phyloP scores from a whole-genome alignment of 2,329 filamentous ascomycete genomes.

The Colletotrichum sp. region DNA sequence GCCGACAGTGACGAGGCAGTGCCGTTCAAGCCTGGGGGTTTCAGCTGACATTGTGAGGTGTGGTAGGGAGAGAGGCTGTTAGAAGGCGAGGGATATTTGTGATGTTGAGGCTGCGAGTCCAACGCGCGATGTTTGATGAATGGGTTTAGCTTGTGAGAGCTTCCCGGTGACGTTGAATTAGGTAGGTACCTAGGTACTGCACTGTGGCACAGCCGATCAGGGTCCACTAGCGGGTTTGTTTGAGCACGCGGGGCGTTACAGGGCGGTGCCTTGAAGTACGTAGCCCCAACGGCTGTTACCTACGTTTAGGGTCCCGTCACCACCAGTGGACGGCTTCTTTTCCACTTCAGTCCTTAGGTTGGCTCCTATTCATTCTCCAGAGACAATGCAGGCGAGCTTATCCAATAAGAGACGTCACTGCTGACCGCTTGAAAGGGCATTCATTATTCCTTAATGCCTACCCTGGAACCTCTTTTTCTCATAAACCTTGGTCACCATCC shows the following conservation, averaged over 20 bases:
- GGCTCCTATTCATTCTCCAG: not conserved
- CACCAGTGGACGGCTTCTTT: not conserved
- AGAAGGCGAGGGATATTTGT: not conserved
- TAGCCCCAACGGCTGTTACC: not conserved
- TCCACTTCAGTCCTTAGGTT: not conserved
- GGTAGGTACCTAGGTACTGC: not conserved
- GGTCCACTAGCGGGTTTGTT: not conserved
- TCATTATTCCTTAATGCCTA: not conserved
- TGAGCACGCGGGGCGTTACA: not conserved
- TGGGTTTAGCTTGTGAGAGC: not conserved
- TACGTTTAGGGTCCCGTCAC: not conserved
- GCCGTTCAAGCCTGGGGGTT: slow-evolving; percentile 25
- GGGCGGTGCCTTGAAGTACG: not conserved
- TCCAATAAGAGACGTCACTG: not conserved
- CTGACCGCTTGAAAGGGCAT: not conserved
- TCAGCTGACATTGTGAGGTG: not conserved
- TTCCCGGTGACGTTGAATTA: not conserved
- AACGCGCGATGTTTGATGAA: not conserved
- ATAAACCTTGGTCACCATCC: slow-evolving; percentile 22
- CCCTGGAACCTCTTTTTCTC: slow-evolving; percentile 26
- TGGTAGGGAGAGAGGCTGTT: not conserved
- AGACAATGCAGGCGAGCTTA: not conserved
- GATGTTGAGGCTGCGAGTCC: not conserved
- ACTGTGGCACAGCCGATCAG: not conserved
- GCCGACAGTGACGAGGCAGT: slow-evolving; percentile 88